These are phyloP conservation scores for Lachnellula subtilissima DNA, from an alignment of 2,329 filamentous ascomycete genomes.

Conservation along the genomic window DNA sequence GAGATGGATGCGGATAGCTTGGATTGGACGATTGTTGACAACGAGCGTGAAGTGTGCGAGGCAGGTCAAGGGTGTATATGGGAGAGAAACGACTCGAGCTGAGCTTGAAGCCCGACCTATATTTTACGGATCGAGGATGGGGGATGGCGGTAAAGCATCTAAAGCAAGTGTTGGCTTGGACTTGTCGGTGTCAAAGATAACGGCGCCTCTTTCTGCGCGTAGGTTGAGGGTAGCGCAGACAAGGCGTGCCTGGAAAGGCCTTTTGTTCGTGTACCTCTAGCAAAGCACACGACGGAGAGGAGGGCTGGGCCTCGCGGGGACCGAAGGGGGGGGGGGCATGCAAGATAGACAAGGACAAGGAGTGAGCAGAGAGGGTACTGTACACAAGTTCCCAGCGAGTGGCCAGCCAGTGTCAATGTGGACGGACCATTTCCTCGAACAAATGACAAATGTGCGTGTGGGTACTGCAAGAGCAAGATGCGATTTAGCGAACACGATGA, in stretches of 20 bases:
- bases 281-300: not conserved
- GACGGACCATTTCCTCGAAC: no score
- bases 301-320: not conserved
- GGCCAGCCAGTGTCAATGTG: not conserved
- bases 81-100: not conserved
- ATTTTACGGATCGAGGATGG: not conserved
- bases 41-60: conserved; percentile 3
- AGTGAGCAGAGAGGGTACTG: not conserved
- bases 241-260: not conserved
- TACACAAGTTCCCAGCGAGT: not conserved
- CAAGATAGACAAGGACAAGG: not conserved
- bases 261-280: conserved; percentile 7
- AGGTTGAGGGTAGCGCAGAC: not conserved
- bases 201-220: not conserved
- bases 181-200: no score
- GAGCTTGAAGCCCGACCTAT: not conserved
- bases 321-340: not conserved
- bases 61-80: conserved; percentile 1
- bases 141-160: not conserved
- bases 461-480: no score
- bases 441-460: no score
- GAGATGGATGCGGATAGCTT: not conserved
- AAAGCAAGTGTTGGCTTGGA: no score
- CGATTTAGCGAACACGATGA: no score
- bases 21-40: not conserved